Evolutionary conservation across 192 early-diverging fungal genomes (phyloP).

Genomic region (Glomus cerebriforme): DNA sequence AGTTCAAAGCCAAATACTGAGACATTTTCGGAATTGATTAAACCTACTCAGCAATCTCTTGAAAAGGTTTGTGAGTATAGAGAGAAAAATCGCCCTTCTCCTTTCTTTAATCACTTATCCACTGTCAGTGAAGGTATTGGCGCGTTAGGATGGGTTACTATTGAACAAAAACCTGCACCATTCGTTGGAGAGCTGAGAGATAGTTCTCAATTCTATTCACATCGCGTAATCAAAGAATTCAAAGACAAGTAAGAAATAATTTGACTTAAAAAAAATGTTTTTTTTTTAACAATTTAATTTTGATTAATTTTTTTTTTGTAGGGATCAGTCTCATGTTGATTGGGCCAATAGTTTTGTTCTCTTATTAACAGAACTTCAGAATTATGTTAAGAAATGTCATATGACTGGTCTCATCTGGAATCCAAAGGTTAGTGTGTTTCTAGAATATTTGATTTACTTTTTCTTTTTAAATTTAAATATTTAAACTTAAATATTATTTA

Average conservation of each 20-base stretch:
- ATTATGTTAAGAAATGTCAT: constrained; percentile 88
- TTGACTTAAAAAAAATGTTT: background rate
- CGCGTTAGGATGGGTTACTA: constrained; percentile 90
- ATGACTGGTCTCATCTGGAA: constrained; percentile 93
- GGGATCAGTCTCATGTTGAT: constrained; percentile 78
- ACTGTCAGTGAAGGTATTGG: constrained; percentile 86
- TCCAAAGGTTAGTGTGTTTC: constrained; percentile 51
- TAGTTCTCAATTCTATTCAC: constrained; percentile 88
- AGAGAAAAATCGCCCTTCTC: constrained; percentile 77
- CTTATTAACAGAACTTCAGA: constrained; percentile 73
- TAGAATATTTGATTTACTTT: background rate
- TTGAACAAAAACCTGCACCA: constrained; percentile 85
- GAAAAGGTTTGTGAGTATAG: constrained; percentile 65
- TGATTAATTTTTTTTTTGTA: constrained; percentile 28
- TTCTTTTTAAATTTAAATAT: background rate
- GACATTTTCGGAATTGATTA: constrained; percentile 63
- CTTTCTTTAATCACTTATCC: constrained; percentile 79
- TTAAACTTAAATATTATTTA: constrained; percentile 4
- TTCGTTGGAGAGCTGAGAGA: constrained; percentile 89
- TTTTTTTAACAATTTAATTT: background rate
- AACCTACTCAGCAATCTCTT: constrained; percentile 70
- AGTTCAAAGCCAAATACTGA: constrained; percentile 76
- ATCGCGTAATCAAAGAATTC: constrained; percentile 86
- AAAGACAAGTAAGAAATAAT: constrained; percentile 76
- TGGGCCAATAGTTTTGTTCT: constrained; percentile 78